Conservation (phyloP, 78 protist species). For the Fonticula alba region DNA sequence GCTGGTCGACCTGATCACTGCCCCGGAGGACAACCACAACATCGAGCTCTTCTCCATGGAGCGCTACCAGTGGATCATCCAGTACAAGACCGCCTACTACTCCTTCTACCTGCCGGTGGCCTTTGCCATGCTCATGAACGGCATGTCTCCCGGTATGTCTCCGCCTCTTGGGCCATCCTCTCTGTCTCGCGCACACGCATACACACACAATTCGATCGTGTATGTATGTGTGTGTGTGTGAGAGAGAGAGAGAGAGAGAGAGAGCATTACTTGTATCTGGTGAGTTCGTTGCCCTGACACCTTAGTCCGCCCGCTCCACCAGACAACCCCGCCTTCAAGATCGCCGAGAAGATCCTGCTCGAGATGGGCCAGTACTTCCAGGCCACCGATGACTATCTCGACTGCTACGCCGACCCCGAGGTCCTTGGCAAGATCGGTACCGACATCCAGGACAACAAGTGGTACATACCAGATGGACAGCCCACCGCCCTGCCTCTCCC, state of each 20-base stretch:
- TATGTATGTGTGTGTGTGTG: too few relatives aligned
- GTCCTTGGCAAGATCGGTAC: slow-evolving; percentile 89
- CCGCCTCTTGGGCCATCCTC: too few relatives aligned
- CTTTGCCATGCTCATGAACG: slow-evolving; percentile 56
- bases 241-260: too few relatives aligned
- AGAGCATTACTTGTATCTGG: too few relatives aligned
- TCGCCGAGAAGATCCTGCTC: slow-evolving; percentile 48
- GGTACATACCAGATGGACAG: slow-evolving; percentile 13
- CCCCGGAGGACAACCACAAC: slow-evolving; percentile 37
- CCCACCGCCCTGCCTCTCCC: too few relatives aligned
- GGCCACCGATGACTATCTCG: slow-evolving; percentile 88
- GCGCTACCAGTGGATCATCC: neutral
- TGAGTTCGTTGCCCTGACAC: too few relatives aligned
- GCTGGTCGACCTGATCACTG: slow-evolving; percentile 68
- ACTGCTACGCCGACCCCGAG: slow-evolving; percentile 84
- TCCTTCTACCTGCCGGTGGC: slow-evolving; percentile 89
- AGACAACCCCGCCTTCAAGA: too few relatives aligned
- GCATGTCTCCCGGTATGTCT: slow-evolving; percentile 6
- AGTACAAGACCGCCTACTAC: slow-evolving; percentile 73
- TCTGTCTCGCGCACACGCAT: too few relatives aligned
- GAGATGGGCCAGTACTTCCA: slow-evolving; percentile 84
- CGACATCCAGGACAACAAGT: slow-evolving; percentile 89
- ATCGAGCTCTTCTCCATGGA: slow-evolving; percentile 31
- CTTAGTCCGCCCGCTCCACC: too few relatives aligned
- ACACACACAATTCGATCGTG: too few relatives aligned